phyloP scores from a whole-genome alignment of 768 basidiomycete genomes.

The Pisolithus marmoratus region DNA sequence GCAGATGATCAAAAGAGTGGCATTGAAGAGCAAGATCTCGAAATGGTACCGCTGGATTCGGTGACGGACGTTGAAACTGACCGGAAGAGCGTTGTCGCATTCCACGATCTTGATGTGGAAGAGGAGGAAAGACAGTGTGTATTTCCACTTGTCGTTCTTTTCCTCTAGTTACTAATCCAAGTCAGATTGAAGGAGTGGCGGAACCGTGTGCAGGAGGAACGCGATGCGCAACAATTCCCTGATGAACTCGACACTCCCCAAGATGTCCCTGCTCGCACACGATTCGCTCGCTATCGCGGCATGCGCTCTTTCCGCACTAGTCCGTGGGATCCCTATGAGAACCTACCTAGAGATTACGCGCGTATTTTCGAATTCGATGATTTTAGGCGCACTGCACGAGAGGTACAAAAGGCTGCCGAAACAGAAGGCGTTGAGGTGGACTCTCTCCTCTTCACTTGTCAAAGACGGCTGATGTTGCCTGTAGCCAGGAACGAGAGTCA shows the following conservation, averaged over 20 bases:
- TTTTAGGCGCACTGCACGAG: slow-evolving; percentile 78
- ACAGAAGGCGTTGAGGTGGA: slow-evolving; percentile 69
- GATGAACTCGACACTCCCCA: slow-evolving; percentile 95
- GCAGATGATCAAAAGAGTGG: slow-evolving; percentile 36
- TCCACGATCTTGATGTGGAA: slow-evolving; percentile 74
- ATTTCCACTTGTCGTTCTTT: not conserved
- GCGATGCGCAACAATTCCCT: slow-evolving; percentile 83
- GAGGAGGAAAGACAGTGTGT: slow-evolving; percentile 85
- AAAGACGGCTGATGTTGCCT: not conserved
- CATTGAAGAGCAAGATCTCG: slow-evolving; percentile 52
- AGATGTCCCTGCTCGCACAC: slow-evolving; percentile 67
- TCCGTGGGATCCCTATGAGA: slow-evolving; percentile 97
- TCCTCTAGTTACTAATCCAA: not conserved
- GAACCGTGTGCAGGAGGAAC: slow-evolving; percentile 65
- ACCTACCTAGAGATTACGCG: slow-evolving; percentile 89
- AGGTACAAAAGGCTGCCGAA: slow-evolving; percentile 60
- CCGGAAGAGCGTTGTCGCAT: slow-evolving; percentile 46
- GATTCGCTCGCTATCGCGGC: slow-evolving; percentile 92
- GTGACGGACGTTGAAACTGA: slow-evolving; percentile 53
- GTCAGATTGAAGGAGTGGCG: slow-evolving; percentile 65
- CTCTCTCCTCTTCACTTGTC: not conserved
- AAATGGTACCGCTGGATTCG: slow-evolving; percentile 54
- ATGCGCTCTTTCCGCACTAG: slow-evolving; percentile 89
- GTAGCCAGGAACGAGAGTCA: slow-evolving; percentile 80
- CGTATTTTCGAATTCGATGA: slow-evolving; percentile 97